A percentile compares a stretch with the other conserved stretches of the same genome.
These are phyloP conservation scores for Coniochaeta sp. DNA, from an alignment of 2,329 filamentous ascomycete genomes.

Conservation along the genomic window DNA sequence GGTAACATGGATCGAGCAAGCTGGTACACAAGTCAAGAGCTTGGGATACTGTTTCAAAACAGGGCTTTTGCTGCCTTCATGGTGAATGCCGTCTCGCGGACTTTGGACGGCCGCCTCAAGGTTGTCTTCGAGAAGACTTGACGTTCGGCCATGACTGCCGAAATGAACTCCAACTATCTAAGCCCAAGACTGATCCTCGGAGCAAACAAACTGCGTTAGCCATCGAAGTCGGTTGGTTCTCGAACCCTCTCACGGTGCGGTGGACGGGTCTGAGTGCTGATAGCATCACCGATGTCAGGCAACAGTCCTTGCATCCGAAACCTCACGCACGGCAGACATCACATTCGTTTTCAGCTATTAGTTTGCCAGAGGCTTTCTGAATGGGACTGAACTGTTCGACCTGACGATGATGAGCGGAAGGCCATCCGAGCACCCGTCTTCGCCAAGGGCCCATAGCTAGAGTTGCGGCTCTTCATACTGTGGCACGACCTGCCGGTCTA, in stretches of 20 bases:
- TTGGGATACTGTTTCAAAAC: slow-evolving; percentile 56
- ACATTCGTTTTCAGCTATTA: neutral
- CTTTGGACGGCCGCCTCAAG: slow-evolving; percentile 24
- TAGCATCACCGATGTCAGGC: neutral
- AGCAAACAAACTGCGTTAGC: too few species aligned
- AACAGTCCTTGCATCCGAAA: neutral
- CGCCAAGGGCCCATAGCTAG: neutral
- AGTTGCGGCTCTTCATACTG: neutral
- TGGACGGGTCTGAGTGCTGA: neutral
- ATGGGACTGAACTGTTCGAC: neutral
- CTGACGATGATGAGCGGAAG: neutral
- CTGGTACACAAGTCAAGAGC: slow-evolving; percentile 81
- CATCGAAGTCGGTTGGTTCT: too few species aligned
- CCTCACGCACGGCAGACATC: neutral
- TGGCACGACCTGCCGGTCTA: neutral
- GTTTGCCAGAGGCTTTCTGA: neutral
- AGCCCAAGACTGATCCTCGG: neutral
- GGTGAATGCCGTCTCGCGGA: slow-evolving; percentile 20
- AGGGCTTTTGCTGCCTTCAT: slow-evolving; percentile 22
- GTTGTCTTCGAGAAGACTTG: slow-evolving; percentile 17
- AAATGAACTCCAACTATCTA: neutral
- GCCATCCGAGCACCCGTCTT: neutral
- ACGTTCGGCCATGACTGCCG: neutral
- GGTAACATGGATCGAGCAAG: slow-evolving; percentile 81
- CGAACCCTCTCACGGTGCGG: too few species aligned